phyloP scores from a whole-genome alignment of 352 stramenopile genomes.

The Phytophthora tubulina region DNA sequence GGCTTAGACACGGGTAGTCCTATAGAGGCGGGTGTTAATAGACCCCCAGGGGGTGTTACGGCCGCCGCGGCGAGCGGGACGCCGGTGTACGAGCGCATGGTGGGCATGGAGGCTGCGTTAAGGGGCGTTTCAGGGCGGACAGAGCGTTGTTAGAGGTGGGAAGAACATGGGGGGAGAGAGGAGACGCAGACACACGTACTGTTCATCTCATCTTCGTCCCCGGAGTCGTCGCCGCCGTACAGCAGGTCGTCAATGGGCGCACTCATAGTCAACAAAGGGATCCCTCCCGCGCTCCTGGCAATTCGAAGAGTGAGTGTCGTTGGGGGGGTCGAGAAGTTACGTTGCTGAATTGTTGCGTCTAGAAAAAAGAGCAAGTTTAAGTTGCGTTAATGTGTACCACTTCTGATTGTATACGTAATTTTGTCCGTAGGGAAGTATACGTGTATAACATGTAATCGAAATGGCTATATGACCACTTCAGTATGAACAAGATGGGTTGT shows the following conservation, averaged over 20 bases:
- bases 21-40: slow-evolving; percentile 27
- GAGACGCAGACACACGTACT: slow-evolving; percentile 49
- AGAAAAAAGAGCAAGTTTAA: background rate
- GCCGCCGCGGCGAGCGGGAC: slow-evolving; percentile 37
- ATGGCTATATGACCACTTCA: no score
- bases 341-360: background rate
- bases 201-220: slow-evolving; percentile 79
- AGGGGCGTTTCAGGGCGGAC: slow-evolving; percentile 3
- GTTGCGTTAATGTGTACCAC: background rate
- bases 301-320: slow-evolving; percentile 27
- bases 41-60: slow-evolving; percentile 36
- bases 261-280: slow-evolving; percentile 58
- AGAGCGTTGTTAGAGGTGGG: slow-evolving; percentile 26
- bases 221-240: slow-evolving; percentile 84
- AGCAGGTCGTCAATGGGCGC: slow-evolving; percentile 87
- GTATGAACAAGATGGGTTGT: no score
- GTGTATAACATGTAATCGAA: no score
- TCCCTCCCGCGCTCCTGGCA: slow-evolving; percentile 13
- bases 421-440: no score
- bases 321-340: background rate
- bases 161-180: slow-evolving; percentile 2
- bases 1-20: slow-evolving; percentile 19
- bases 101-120: slow-evolving; percentile 32
- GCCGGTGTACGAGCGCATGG: slow-evolving; percentile 53
- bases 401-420: no score